Evolutionary conservation across 2,329 filamentous ascomycete species (phyloP), one percentile per base, ranked within the genome.

Genomic region (Pyrenochaeta sp.): DNA sequence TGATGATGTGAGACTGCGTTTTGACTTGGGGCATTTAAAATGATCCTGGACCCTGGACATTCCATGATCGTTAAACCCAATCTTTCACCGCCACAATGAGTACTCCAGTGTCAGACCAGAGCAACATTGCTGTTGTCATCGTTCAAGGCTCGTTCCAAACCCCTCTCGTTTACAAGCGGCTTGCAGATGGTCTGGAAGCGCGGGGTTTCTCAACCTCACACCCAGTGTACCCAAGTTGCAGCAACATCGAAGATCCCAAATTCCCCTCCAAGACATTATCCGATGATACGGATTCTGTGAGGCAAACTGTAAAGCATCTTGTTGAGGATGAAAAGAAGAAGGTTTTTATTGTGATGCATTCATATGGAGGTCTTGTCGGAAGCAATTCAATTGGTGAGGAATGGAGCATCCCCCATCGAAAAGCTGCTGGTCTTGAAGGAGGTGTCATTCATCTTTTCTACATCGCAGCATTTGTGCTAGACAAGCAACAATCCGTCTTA

Each of bases 141-240:
- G 51, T 65, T 10, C 60, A 56, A 7, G 60, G 62, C 17, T 60
- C 62, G 3, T 67, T 58, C 52, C 61, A 66, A 21, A 36, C 27
- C 4, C 42, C 37, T n/a, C 10, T 31, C 7, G 24, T 29, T 31
- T 64, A 55, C 41, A 21, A 26, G 13, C 27, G 41, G 3, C 49
- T 67, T 3, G 39, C 44, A 6, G 30, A 41, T 4, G 34, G 35
- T 21, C 53, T 65, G 13, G 19, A 47, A 13, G 19, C 43, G 17
- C 47, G 44, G 8, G 54, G 53, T 40, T 66, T 59, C 41, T 35
- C 48, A 7, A 49, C 54, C 10, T 15, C 44, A 53, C 28, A 39
- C 30, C 26, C 56, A 55, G 3, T 47, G 53, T n/a, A 55, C 47
- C 27, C 51, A 44, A 7, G 49, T 48, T 35, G 46, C 20, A 34